Evolutionary conservation across 805 yeast species (phyloP).

Genomic region (Candida multigemmis): DNA sequence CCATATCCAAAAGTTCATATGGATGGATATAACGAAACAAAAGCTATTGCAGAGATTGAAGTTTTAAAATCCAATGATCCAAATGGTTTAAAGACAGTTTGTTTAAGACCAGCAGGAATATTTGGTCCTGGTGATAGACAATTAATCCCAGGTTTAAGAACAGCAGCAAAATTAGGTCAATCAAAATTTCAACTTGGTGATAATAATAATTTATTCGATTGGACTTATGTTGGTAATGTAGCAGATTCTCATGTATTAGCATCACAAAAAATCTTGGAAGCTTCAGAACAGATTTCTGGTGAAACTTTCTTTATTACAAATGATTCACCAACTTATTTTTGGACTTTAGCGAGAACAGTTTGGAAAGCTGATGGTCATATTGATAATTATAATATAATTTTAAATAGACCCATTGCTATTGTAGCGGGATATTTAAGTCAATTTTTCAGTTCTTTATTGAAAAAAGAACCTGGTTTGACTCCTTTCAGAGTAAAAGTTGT

Average conservation of each 20-base stretch:
- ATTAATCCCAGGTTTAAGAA: constrained; percentile 84
- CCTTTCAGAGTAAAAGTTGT: constrained; percentile 91
- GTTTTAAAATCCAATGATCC: constrained; percentile 66
- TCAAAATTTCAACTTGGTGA: constrained; percentile 92
- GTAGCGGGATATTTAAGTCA: constrained; percentile 76
- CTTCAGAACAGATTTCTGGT: constrained; percentile 54
- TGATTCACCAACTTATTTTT: constrained; percentile 90
- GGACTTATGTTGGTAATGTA: constrained; percentile 98
- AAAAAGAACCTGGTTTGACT: constrained; percentile 89
- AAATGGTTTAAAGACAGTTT: constrained; percentile 61
- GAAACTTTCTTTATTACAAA: constrained; percentile 87
- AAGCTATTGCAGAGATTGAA: constrained; percentile 80
- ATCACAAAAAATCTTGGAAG: constrained; percentile 59
- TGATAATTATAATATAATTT: constrained; percentile 57
- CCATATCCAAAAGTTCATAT: constrained; percentile 87
- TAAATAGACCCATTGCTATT: constrained; percentile 70
- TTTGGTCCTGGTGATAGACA: constrained; percentile 99
- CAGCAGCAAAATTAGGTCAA: constrained; percentile 76
- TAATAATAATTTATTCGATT: constrained; percentile 87
- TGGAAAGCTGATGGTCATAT: constrained; percentile 95
- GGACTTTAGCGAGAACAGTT: constrained; percentile 93
- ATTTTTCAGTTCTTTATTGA: constrained; percentile 55
- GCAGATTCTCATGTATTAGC: constrained; percentile 96
- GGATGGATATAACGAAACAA: constrained; percentile 96
- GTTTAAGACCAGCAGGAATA: constrained; percentile 94